These are phyloP conservation scores for Metschnikowia lochheadii DNA, from an alignment of 805 yeast species.

Conservation along the genomic window DNA sequence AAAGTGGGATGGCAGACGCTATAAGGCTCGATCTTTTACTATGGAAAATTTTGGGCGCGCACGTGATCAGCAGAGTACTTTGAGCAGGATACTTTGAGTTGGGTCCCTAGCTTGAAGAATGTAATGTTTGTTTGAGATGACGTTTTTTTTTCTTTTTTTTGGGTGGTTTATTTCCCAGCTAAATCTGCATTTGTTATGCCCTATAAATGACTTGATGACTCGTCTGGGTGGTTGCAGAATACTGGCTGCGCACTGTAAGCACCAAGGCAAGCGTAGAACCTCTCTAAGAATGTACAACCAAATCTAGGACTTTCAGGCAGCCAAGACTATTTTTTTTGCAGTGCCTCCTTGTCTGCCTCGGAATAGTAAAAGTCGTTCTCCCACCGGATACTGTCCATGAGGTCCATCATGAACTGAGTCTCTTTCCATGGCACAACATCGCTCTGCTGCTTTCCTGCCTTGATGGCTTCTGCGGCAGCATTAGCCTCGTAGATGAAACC, in stretches of 20 bases:
- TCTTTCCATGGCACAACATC: constrained; percentile 41
- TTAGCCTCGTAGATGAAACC: constrained; percentile 58
- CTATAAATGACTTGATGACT: not conserved
- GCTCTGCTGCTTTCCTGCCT: constrained; percentile 35
- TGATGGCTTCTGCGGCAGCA: constrained; percentile 45
- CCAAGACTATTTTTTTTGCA: not conserved
- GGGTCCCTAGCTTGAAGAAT: not conserved
- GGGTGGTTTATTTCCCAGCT: not conserved
- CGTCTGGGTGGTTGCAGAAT: not conserved
- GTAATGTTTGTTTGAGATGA: not conserved
- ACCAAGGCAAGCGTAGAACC: too few relatives aligned
- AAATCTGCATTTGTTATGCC: not conserved
- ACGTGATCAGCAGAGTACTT: constrained; percentile 11
- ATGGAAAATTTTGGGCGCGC: constrained; percentile 12
- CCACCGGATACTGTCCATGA: constrained; percentile 46
- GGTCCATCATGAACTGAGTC: constrained; percentile 42
- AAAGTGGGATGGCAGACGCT: not conserved
- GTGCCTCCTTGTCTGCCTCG: constrained; percentile 21
- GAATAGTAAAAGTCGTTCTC: constrained; percentile 45
- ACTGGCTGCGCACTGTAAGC: not conserved
- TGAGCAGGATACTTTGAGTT: not conserved
- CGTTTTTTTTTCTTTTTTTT: too few relatives aligned
- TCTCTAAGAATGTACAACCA: too few relatives aligned
- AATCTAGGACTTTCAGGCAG: too few relatives aligned
- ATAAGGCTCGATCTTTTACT: not conserved